Percentiles rank a stretch among this genome's conserved stretches.
Evolutionary conservation across 148 eudicot genomes (phyloP).

Genomic region (Talinum fruticosum): DNA sequence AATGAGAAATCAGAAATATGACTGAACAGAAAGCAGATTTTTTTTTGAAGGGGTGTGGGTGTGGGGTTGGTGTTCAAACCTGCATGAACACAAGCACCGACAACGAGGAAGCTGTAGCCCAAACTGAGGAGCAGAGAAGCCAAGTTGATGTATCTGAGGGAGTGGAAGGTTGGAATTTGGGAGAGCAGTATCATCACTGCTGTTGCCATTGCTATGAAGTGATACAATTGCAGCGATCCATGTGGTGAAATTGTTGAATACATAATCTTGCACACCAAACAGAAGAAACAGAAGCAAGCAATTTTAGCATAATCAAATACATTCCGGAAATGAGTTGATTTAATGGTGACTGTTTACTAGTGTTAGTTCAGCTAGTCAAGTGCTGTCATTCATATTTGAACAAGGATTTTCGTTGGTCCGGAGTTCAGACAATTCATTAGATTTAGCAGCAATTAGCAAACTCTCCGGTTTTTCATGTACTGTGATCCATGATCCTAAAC

Average conservation of each 20-base stretch:
- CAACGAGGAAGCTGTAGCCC: constrained; percentile 80
- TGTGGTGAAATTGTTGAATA: constrained; percentile 56
- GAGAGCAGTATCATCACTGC: constrained; percentile 73
- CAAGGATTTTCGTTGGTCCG: background rate
- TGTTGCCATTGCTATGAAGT: constrained; percentile 91
- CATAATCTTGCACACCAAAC: constrained; percentile 53
- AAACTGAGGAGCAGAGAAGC: constrained; percentile 77
- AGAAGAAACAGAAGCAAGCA: background rate
- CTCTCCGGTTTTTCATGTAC: background rate
- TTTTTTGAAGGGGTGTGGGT: background rate
- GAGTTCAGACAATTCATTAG: background rate
- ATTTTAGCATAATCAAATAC: constrained; percentile 3
- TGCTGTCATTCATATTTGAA: background rate
- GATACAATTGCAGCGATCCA: constrained; percentile 65
- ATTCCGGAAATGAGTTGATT: background rate
- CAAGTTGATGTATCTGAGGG: constrained; percentile 86
- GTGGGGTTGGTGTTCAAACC: constrained; percentile 33
- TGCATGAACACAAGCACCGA: constrained; percentile 71
- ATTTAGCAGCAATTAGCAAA: background rate
- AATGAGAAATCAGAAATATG: too few relatives aligned
- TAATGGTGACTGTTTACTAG: background rate
- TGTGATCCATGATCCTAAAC: background rate
- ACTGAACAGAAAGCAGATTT: too few relatives aligned
- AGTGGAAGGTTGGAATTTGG: constrained; percentile 92
- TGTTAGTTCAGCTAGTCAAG: background rate